Conservation (phyloP, 805 yeast species). For the Metschnikowia henanensis region DNA sequence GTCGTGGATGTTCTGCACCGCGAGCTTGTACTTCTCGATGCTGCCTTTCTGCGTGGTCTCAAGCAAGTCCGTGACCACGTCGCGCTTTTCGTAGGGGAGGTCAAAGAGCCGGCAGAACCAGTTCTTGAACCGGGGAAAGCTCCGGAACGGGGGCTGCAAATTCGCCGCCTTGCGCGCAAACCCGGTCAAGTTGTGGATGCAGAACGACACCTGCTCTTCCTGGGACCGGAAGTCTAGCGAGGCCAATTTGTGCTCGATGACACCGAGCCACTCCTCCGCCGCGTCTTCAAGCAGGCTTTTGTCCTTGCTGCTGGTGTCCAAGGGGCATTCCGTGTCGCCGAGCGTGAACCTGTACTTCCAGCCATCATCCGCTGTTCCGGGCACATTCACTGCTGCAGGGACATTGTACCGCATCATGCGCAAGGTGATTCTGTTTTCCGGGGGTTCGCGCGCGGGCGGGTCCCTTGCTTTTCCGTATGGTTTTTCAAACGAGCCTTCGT, state of each 20-base stretch:
- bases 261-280: conserved; percentile 1
- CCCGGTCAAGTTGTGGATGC: conserved; percentile 7
- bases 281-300: conserved; percentile 4
- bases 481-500: not conserved
- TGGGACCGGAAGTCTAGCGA: conserved; percentile 4
- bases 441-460: not conserved
- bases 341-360: conserved; percentile 9
- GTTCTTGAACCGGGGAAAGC: conserved; percentile 8
- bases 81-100: conserved; percentile 5
- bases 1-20: conserved; percentile 6
- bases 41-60: conserved; percentile 2
- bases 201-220: conserved; percentile 8
- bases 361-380: conserved; percentile 4
- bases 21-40: conserved; percentile 6
- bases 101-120: conserved; percentile 6
- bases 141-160: conserved; percentile 9
- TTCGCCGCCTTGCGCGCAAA: conserved; percentile 6
- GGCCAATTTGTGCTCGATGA: conserved; percentile 2
- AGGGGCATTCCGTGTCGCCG: conserved; percentile 9
- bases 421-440: not conserved
- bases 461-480: not conserved
- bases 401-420: not conserved
- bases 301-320: conserved; percentile 7
- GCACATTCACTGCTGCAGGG: not conserved
- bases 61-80: conserved; percentile 5